These are phyloP conservation scores for Coniferiporia weirii DNA, from an alignment of 1,284 basidiomycete species.

Conservation along the genomic window DNA sequence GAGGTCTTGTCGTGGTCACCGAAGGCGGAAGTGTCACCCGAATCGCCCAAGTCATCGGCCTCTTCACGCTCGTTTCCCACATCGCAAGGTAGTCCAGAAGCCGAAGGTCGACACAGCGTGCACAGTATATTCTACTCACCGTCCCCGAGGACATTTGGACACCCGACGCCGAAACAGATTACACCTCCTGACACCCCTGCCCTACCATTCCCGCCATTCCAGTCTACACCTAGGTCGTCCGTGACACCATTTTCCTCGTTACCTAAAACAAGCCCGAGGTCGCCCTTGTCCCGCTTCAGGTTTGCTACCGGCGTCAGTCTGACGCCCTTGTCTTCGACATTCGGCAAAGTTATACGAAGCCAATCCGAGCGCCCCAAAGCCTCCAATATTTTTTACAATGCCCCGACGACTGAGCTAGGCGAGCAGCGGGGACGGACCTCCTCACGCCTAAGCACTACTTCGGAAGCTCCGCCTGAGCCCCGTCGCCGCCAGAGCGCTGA, in stretches of 20 bases:
- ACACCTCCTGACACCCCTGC: background rate
- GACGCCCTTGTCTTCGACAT: conserved; percentile 1
- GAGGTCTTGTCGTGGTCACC: conserved; percentile 15
- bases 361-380: conserved; percentile 1
- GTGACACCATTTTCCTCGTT: background rate
- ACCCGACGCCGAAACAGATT: conserved; percentile 5
- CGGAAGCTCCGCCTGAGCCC: background rate
- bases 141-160: conserved; percentile 15
- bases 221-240: conserved; percentile 13
- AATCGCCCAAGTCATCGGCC: background rate
- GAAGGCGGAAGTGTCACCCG: conserved; percentile 1
- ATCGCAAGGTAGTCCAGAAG: background rate
- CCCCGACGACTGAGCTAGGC: background rate
- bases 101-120: background rate
- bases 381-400: conserved; percentile 1
- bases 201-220: conserved; percentile 7
- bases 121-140: conserved; percentile 7
- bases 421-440: background rate
- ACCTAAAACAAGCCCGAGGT: background rate
- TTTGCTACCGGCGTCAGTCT: background rate
- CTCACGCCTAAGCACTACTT: background rate
- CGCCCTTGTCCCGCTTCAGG: background rate
- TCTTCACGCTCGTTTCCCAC: background rate
- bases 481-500: conserved; percentile 37
- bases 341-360: conserved; percentile 1